Evolutionary conservation across 805 yeast species (phyloP).

Genomic region (Saccharomyces mikatae): DNA sequence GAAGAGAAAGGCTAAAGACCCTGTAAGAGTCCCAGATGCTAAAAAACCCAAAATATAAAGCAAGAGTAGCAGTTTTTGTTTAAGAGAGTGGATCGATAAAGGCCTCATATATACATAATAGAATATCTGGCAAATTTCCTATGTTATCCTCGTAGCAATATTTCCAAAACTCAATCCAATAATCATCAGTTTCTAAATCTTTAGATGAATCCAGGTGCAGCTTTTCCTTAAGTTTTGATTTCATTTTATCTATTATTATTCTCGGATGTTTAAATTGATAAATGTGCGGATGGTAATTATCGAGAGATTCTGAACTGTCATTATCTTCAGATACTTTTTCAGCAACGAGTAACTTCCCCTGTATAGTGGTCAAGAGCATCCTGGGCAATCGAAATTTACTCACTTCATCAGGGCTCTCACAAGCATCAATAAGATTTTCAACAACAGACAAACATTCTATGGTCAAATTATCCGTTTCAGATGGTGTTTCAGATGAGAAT

Average conservation of each 20-base stretch:
- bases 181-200: neutral
- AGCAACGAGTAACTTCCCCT: slow-evolving; percentile 3
- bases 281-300: slow-evolving; percentile 7
- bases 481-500: neutral
- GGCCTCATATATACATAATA: neutral
- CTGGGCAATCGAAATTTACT: slow-evolving; percentile 2
- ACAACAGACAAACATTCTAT: slow-evolving; percentile 7
- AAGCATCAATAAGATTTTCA: slow-evolving; percentile 7
- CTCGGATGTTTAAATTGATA: slow-evolving; percentile 10
- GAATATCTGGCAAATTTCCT: neutral
- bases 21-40: slow-evolving; percentile 5
- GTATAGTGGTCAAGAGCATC: slow-evolving; percentile 4
- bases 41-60: slow-evolving; percentile 16
- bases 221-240: slow-evolving; percentile 10
- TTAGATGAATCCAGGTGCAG: neutral
- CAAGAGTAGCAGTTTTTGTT: neutral
- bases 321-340: neutral
- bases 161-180: slow-evolving; percentile 1
- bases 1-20: slow-evolving; percentile 13
- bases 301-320: neutral
- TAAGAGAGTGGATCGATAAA: neutral
- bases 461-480: neutral
- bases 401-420: slow-evolving; percentile 3
- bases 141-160: neutral
- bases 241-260: slow-evolving; percentile 9